Evolutionary conservation across 352 stramenopile species (phyloP), one percentile per base, ranked within the genome.

Genomic region (Globisporangium carolinianum): DNA sequence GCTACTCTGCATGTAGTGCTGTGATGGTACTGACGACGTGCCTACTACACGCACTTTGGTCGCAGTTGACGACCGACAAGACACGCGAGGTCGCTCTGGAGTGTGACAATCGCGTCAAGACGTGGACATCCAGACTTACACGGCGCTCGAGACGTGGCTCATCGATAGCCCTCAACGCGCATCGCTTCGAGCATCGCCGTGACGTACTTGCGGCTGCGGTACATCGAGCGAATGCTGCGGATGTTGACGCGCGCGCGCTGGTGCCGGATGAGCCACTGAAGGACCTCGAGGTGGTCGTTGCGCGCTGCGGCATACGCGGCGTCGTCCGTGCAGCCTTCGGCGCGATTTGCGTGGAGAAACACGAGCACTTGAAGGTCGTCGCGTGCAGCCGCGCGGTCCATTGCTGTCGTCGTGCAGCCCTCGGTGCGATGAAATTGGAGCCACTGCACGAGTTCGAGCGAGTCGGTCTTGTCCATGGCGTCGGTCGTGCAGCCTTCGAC

Each of bases 201-300:
- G 8, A 59, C 32, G 36, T 59, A 59, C 36, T 52, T 51, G 54
- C 54, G 54, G 12, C 39, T 51, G 10, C 35, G 32, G 8, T 59
- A 59, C 35, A 59, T 59, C 24, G 54, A 53, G 15, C 54, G 54
- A 32, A 59, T 59, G 35, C 54, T 59, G 45, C 54, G 54, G 45
- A 59, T 59, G 35, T 59, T 59, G 45, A 59, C 54, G n/a, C 54
- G 35, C 32, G 50, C 54, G 54, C 43, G 54, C 6, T 38, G 35
- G 45, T 59, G 50, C 3, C 54, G 45, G 36, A 59, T 59, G 36
- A 59, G 54, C 54, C 54, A 59, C 54, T 59, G 54, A 7, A 59
- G 54, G 24, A 59, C 54, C 36, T 59, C 54, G 14, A 59, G 7
- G 45, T 59, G 54, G 43, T 59, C 54, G 36, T 59, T 59, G 7